phyloP scores from a whole-genome alignment of 2,329 filamentous ascomycete genomes.

The Penicillium polonicum region DNA sequence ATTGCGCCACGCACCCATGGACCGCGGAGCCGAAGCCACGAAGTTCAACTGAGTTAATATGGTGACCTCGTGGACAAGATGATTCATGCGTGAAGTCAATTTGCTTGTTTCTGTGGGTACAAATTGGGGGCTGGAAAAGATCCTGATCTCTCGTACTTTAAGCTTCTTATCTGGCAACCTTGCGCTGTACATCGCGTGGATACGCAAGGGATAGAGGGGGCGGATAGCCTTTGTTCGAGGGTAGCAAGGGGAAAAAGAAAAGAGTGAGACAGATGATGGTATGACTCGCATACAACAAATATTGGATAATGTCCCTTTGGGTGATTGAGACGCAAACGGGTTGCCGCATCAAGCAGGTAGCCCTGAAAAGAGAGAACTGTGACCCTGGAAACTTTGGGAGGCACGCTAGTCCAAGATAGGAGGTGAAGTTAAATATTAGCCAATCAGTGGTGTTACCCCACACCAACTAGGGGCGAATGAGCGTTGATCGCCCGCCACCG shows the following conservation, averaged over 20 bases:
- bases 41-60: not conserved
- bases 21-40: not conserved
- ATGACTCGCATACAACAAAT: not conserved
- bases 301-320: not conserved
- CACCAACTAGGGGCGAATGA: not conserved
- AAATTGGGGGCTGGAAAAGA: not conserved
- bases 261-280: not conserved
- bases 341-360: not conserved
- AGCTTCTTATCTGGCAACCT: not conserved
- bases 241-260: not conserved
- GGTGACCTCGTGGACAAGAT: not conserved
- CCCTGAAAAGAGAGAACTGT: not conserved
- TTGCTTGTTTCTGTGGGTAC: too few relatives aligned
- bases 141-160: not conserved
- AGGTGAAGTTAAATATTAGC: rapidly evolving
- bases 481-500: not conserved
- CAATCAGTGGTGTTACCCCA: not conserved
- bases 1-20: not conserved
- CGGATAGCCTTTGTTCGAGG: not conserved
- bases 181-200: not conserved
- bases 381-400: not conserved
- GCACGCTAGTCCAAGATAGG: not conserved
- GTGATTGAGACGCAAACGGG: slow-evolving; percentile 6
- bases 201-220: not conserved
- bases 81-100: not conserved